These are phyloP conservation scores for Pseudopyrenochaeta lycopersici DNA, from an alignment of 2,329 filamentous ascomycete species.

Conservation along the genomic window DNA sequence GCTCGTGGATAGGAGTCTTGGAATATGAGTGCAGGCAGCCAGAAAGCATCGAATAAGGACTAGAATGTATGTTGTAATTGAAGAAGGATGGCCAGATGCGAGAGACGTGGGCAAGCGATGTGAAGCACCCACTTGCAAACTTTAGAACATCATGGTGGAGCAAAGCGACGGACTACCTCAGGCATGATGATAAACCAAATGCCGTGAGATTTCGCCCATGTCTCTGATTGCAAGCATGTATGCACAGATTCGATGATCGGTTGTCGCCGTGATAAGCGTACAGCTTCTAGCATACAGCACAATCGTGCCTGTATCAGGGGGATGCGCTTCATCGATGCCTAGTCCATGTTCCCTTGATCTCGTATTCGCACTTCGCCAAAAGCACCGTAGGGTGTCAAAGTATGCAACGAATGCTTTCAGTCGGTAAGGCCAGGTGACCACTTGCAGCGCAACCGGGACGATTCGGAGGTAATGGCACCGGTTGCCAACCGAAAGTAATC, in stretches of 20 bases:
- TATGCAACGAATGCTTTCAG: conserved; percentile 5
- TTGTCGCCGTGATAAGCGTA: not conserved
- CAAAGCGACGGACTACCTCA: not conserved
- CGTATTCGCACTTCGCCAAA: conserved; percentile 15
- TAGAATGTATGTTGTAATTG: not conserved
- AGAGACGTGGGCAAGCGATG: not conserved
- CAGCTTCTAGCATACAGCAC: conserved; percentile 5
- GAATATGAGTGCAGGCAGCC: not conserved
- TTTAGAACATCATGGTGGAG: not conserved
- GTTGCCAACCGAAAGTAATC: not conserved
- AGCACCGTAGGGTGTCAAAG: conserved; percentile 2
- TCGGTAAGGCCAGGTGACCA: conserved; percentile 3
- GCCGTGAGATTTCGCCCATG: not conserved
- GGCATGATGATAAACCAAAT: not conserved
- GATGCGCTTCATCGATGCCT: conserved; percentile 4
- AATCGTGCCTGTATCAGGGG: conserved; percentile 3
- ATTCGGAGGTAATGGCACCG: not conserved
- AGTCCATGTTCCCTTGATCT: not conserved
- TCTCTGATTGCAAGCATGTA: not conserved
- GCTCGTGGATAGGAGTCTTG: not conserved
- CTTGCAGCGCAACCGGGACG: conserved; percentile 1
- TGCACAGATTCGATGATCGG: not conserved
- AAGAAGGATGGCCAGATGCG: not conserved
- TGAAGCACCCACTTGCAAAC: not conserved
- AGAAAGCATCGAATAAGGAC: not conserved